Percentiles rank a stretch among this genome's conserved stretches.
Evolutionary conservation across 768 basidiomycete genomes (phyloP).

Genomic region (Cubamyces lactineus): DNA sequence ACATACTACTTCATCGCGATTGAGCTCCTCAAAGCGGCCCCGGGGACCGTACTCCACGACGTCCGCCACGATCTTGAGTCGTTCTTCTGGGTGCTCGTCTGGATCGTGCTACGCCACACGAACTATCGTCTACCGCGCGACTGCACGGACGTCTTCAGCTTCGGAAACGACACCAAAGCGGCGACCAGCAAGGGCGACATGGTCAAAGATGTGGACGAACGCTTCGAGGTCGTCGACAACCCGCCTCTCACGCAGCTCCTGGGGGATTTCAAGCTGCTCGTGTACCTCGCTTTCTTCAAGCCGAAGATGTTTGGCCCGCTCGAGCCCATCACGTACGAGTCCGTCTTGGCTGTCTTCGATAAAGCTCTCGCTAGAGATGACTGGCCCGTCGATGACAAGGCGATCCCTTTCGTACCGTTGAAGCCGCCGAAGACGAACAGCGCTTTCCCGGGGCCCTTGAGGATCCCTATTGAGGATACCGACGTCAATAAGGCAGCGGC

Average conservation of each 20-base stretch:
- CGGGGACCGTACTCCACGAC: neutral
- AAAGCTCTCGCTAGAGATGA: neutral
- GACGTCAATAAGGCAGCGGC: neutral
- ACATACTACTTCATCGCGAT: neutral
- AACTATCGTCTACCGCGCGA: neutral
- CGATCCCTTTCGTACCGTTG: neutral
- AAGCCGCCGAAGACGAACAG: neutral
- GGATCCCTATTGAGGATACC: no score
- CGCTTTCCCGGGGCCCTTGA: neutral
- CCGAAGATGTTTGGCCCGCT: neutral
- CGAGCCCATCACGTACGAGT: neutral
- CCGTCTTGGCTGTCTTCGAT: neutral
- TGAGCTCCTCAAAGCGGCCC: neutral
- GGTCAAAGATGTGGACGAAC: neutral
- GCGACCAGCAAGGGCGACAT: neutral
- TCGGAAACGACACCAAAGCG: neutral
- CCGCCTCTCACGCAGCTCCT: neutral
- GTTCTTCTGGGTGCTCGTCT: slow-evolving; percentile 17
- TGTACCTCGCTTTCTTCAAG: neutral
- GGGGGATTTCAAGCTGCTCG: neutral
- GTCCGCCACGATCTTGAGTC: slow-evolving; percentile 18
- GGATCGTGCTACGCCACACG: slow-evolving; percentile 11
- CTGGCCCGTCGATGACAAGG: neutral
- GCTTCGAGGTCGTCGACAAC: no score
- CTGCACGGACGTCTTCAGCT: neutral